Evolutionary conservation across 129 eudicot species (phyloP).

Genomic region (Artemisia tridentata): DNA sequence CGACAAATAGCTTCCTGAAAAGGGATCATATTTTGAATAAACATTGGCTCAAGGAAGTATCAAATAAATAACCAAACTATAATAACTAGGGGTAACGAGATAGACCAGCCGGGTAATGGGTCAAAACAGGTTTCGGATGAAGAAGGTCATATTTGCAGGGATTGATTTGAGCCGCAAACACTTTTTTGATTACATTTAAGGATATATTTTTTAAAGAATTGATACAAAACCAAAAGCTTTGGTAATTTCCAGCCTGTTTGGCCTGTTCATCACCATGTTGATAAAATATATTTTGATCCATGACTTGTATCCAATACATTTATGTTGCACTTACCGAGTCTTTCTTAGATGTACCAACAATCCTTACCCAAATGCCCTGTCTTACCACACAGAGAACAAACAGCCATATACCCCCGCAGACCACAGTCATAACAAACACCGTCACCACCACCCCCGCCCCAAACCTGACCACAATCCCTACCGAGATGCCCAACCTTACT

Average conservation of each 20-base stretch:
- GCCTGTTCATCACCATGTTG: background rate
- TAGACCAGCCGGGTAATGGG: background rate
- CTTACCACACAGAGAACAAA: no score
- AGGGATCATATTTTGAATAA: conserved; percentile 14
- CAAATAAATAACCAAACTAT: conserved; percentile 1
- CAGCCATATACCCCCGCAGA: no score
- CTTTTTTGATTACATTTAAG: background rate
- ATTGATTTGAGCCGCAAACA: background rate
- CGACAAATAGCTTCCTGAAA: conserved; percentile 51
- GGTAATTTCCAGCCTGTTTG: background rate
- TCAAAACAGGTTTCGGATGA: background rate
- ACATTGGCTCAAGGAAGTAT: background rate
- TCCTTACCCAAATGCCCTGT: no score
- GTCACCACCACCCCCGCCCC: no score
- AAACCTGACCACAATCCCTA: no score
- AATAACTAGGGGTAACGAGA: background rate
- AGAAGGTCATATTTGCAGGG: background rate
- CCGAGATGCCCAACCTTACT: no score
- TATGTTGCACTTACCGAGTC: no score
- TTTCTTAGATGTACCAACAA: no score
- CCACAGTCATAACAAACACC: no score
- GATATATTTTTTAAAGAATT: no score
- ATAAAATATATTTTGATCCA: no score
- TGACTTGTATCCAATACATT: no score
- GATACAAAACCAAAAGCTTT: background rate